phyloP scores from a whole-genome alignment of 2,329 filamentous ascomycete genomes.

The Epichloe glyceriae region DNA sequence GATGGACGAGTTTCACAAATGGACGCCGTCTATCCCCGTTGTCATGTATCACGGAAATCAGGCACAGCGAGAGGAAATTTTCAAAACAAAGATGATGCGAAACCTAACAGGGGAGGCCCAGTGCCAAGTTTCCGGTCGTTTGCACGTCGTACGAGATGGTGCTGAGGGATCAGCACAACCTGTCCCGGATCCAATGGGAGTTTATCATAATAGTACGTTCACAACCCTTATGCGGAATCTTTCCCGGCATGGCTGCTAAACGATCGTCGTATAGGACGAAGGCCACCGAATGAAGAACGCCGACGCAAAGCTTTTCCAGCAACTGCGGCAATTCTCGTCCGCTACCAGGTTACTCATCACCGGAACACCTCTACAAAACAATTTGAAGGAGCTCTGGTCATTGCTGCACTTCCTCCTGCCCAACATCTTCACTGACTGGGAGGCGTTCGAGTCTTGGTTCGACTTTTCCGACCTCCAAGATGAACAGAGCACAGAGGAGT shows the following conservation, averaged over 20 bases:
- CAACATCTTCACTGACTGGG: slow-evolving; percentile 83
- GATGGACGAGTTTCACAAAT: slow-evolving; percentile 85
- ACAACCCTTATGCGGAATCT: too few relatives aligned
- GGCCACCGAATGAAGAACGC: slow-evolving; percentile 96
- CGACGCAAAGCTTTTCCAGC: slow-evolving; percentile 80
- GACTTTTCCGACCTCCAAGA: slow-evolving; percentile 90
- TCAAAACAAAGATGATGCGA: slow-evolving; percentile 55
- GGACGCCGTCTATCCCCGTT: slow-evolving; percentile 80
- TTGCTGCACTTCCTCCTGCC: slow-evolving; percentile 86
- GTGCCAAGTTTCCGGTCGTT: slow-evolving; percentile 69
- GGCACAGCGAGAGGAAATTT: slow-evolving; percentile 62
- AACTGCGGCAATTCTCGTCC: slow-evolving; percentile 77
- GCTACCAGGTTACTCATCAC: slow-evolving; percentile 88
- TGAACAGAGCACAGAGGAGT: slow-evolving; percentile 62
- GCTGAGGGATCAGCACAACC: slow-evolving; percentile 70
- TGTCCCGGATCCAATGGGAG: slow-evolving; percentile 83
- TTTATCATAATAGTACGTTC: slow-evolving; percentile 78
- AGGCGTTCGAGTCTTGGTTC: slow-evolving; percentile 92
- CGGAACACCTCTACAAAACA: slow-evolving; percentile 90
- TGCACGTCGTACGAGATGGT: slow-evolving; percentile 96
- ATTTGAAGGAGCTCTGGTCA: slow-evolving; percentile 89
- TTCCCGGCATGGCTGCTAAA: not conserved
- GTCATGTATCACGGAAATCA: slow-evolving; percentile 84
- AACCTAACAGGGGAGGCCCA: slow-evolving; percentile 50
- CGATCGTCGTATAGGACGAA: slow-evolving; percentile 52